Percentiles rank a stretch among this genome's conserved stretches.
These are phyloP conservation scores for Euphrasia confusa DNA, from an alignment of 257 asterid species.

Conservation along the genomic window DNA sequence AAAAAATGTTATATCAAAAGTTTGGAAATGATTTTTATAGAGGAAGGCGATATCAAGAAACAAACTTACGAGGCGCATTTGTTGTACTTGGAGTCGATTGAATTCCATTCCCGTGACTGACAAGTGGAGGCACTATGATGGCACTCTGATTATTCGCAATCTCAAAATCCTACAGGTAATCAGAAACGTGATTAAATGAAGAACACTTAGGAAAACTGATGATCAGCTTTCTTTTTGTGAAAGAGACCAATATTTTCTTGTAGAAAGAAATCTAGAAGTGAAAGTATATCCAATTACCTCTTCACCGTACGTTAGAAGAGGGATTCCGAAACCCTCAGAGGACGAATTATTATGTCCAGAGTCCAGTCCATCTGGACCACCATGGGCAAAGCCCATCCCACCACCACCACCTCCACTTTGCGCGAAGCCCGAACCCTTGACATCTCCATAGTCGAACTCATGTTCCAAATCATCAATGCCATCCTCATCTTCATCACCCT, in stretches of 20 bases:
- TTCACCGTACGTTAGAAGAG: constrained; percentile 75
- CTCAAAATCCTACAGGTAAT: constrained; percentile 41
- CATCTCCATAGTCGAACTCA: constrained; percentile 56
- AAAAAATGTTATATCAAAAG: background rate
- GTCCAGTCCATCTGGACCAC: constrained; percentile 28
- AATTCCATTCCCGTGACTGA: constrained; percentile 31
- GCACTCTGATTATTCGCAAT: constrained; percentile 52
- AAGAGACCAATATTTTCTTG: too few species aligned
- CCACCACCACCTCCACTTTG: constrained; percentile 25
- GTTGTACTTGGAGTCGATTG: constrained; percentile 42
- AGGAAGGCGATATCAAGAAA: constrained; percentile 8
- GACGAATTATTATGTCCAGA: constrained; percentile 31
- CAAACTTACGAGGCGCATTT: constrained; percentile 40
- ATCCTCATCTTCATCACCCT: constrained; percentile 96
- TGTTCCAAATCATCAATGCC: constrained; percentile 74
- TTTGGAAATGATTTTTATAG: background rate
- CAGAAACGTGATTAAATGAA: constrained; percentile 6
- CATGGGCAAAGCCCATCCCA: constrained; percentile 27
- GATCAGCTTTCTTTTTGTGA: background rate
- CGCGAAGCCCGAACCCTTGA: constrained; percentile 29
- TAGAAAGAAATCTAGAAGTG: too few species aligned
- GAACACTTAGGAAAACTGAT: background rate
- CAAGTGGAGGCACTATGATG: constrained; percentile 56
- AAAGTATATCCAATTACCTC: constrained; percentile 42
- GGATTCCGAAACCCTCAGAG: constrained; percentile 41